phyloP scores from a whole-genome alignment of 2,329 filamentous ascomycete genomes.

The Sclerotinia glacialis region DNA sequence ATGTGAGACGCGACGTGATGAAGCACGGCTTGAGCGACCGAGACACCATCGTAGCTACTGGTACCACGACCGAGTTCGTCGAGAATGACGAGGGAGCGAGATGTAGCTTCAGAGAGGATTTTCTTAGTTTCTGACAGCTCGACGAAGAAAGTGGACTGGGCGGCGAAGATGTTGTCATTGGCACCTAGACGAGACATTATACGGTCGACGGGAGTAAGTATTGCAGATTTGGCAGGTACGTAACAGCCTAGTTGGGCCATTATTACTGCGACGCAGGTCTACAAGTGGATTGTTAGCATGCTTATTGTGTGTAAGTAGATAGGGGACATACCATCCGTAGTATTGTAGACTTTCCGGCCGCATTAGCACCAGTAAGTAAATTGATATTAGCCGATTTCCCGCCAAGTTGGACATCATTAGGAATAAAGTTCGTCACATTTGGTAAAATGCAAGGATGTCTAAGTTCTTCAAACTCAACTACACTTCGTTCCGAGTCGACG shows the following conservation, averaged over 20 bases:
- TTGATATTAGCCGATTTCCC: slow-evolving; percentile 80
- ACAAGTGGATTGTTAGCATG: slow-evolving; percentile 26
- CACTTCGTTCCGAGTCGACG: slow-evolving; percentile 76
- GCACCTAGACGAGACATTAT: slow-evolving; percentile 98
- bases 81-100: slow-evolving; percentile 90
- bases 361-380: slow-evolving; percentile 91
- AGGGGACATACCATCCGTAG: slow-evolving; percentile 73
- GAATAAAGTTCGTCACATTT: slow-evolving; percentile 89
- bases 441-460: slow-evolving; percentile 93
- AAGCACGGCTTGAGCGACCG: slow-evolving; percentile 94
- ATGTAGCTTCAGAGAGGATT: slow-evolving; percentile 90
- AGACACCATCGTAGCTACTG: slow-evolving; percentile 92
- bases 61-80: slow-evolving; percentile 96
- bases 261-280: slow-evolving; percentile 94
- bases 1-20: slow-evolving; percentile 93
- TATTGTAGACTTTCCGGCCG: slow-evolving; percentile 94
- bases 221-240: slow-evolving; percentile 77
- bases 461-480: slow-evolving; percentile 88
- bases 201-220: slow-evolving; percentile 85
- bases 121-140: slow-evolving; percentile 98
- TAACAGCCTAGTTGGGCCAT: slow-evolving; percentile 97
- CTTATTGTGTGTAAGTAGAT: background rate
- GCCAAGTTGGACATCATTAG: slow-evolving; percentile 86
- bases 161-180: slow-evolving; percentile 98
- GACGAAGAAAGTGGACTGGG: slow-evolving; percentile 97